Evolutionary conservation across 345 rosid genomes (phyloP).

Genomic region (Pugionium cornutum): DNA sequence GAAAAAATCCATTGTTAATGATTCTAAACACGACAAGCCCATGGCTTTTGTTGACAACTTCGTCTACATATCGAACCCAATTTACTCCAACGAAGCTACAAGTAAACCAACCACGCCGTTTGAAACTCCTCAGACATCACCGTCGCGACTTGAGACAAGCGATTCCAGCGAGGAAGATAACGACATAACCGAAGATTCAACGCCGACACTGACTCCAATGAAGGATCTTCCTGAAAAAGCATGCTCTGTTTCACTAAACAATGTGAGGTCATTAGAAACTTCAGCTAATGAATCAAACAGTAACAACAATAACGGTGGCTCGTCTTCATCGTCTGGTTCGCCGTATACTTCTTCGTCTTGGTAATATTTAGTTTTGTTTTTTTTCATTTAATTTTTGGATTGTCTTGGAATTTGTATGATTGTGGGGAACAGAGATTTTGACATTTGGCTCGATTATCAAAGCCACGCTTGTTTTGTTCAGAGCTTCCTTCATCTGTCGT

Average conservation of each 20-base stretch:
- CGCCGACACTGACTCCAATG: slow-evolving; percentile 85
- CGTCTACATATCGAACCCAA: slow-evolving; percentile 87
- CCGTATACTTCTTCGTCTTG: slow-evolving; percentile 86
- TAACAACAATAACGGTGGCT: slow-evolving; percentile 29
- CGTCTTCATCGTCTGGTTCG: slow-evolving; percentile 69
- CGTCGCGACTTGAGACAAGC: slow-evolving; percentile 56
- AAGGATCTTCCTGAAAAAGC: slow-evolving; percentile 78
- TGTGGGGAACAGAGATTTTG: no score
- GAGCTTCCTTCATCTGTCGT: no score
- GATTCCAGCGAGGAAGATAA: slow-evolving; percentile 42
- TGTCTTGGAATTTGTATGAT: no score
- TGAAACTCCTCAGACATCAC: slow-evolving; percentile 83
- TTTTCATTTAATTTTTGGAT: no score
- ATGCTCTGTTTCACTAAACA: slow-evolving; percentile 62
- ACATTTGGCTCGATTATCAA: no score
- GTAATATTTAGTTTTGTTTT: slow-evolving; percentile 36
- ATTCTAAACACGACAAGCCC: slow-evolving; percentile 16
- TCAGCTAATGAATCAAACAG: slow-evolving; percentile 57
- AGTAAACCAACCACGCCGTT: slow-evolving; percentile 58
- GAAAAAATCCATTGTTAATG: no score
- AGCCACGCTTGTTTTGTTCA: no score
- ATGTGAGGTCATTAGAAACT: slow-evolving; percentile 51
- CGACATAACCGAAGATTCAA: slow-evolving; percentile 37
- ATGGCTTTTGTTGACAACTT: slow-evolving; percentile 42
- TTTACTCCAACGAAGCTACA: slow-evolving; percentile 44